Conservation (phyloP, 192 early-diverging fungal species). For the Diversispora eburnea region DNA sequence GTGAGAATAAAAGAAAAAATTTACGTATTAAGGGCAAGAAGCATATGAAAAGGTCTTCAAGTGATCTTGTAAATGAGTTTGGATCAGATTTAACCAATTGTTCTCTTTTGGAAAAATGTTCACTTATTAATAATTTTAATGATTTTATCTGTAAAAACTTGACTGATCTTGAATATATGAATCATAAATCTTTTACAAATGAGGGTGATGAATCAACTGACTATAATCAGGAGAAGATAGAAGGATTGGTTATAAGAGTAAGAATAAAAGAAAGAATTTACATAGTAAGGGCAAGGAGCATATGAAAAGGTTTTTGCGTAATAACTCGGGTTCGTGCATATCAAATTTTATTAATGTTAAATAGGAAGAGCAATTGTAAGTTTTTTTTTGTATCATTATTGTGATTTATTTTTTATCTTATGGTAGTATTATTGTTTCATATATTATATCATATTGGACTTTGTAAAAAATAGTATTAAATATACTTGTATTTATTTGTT, state of each 20-base stretch:
- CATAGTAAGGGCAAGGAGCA: neutral
- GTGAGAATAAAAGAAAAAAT: neutral
- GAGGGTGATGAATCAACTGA: neutral
- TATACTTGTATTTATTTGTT: no score
- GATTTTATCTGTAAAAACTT: neutral
- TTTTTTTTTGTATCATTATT: neutral
- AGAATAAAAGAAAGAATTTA: neutral
- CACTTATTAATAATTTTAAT: neutral
- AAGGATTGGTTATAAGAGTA: neutral
- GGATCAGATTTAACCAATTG: neutral
- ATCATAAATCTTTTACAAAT: neutral
- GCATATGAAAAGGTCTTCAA: no score
- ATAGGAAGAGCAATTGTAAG: neutral
- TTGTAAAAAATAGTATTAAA: no score
- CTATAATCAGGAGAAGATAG: no score
- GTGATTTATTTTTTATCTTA: neutral
- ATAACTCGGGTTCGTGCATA: neutral
- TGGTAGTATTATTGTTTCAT: neutral
- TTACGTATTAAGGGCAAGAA: no score
- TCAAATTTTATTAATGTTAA: neutral
- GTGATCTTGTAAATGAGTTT: neutral
- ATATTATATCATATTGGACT: neutral
- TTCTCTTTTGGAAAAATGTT: neutral
- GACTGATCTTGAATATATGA: neutral
- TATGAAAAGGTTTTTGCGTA: neutral